Base-by-base conservation (phyloP, 1,284 basidiomycete species). In the Ceratobasidium sp. region DNA sequence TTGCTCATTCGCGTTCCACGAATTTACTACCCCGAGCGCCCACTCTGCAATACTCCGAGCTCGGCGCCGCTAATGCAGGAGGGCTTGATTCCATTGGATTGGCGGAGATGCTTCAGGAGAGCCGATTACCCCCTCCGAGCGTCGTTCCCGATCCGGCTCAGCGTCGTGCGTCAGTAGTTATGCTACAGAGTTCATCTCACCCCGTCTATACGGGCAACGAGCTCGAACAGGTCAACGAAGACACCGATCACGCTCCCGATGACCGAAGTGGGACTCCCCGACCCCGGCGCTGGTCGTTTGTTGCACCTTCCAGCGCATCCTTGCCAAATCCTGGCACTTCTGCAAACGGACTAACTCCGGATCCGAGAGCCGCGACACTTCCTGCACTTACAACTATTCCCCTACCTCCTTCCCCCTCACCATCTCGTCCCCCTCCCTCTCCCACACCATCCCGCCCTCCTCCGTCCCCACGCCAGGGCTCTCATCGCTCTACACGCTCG, bases 31-130 rank as follows among this genome's bases (percentile, higher is more conserved):
- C 73, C 66, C 76, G 77, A 73, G 55, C 71, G 16, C 67, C 61
- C 50, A 23, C 81, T 84, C 69, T 82, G 82, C 57, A 84, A 43
- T 41, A 47, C 26, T 54, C 84, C 38, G 82, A 83, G 58, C 80
- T 78, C 28, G 83, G 85, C 43, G 78, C 73, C 8, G 84, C 84
- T 54, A n/a, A n/a, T n/a, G 84, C 80, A 14, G 91, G 91, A 30
- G 73, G 63, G n/a, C 35, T 46, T 13, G 75, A 91, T 64, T 84
- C 85, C 14, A 89, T 93, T 58, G 89, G 88, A 44, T 85, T 94
- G 50, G 88, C 85, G 0, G 88, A 94, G 75, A 89, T 89, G 21
- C 82, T 94, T 21, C 78, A 91, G 73, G 92, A 94, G 81, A 94
- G 92, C 77, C 87, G 92, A 54, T 79, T 92, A 61, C 91, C 92